Percentiles rank a stretch among this genome's conserved stretches.
Evolutionary conservation across 495 filamentous ascomycete species (phyloP).

Genomic region (Aspergillus hancockii): DNA sequence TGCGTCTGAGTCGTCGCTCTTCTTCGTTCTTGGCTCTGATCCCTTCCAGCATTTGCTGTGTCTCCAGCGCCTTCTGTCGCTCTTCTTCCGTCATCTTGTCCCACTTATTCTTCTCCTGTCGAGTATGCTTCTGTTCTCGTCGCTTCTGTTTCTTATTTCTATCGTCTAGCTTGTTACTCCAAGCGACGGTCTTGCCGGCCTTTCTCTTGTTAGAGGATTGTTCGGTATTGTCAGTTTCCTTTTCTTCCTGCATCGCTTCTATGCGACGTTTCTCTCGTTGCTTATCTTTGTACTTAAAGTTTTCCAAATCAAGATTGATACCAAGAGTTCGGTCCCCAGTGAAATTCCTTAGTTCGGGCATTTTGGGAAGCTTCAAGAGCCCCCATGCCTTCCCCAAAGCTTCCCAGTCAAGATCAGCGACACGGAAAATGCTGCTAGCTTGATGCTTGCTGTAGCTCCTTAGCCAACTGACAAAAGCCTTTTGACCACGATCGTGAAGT

Average conservation of each 20-base stretch:
- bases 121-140: constrained; percentile 72
- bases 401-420: constrained; percentile 79
- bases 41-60: constrained; percentile 70
- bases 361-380: constrained; percentile 82
- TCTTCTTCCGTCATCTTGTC: constrained; percentile 75
- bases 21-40: constrained; percentile 62
- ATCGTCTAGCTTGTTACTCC: constrained; percentile 78
- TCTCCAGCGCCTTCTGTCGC: constrained; percentile 64
- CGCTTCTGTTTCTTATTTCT: constrained; percentile 65
- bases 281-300: constrained; percentile 75
- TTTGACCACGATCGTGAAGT: constrained; percentile 82
- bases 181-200: constrained; percentile 64
- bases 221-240: constrained; percentile 27
- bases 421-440: constrained; percentile 86
- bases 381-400: constrained; percentile 81
- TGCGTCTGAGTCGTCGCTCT: constrained; percentile 24
- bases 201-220: constrained; percentile 32
- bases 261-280: constrained; percentile 70
- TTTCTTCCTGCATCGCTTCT: constrained; percentile 50
- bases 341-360: constrained; percentile 83
- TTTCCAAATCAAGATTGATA: constrained; percentile 58
- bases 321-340: constrained; percentile 65
- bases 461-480: constrained; percentile 90
- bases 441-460: constrained; percentile 89
- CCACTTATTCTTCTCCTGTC: constrained; percentile 66